phyloP scores from a whole-genome alignment of 1,284 basidiomycete species.

The Leccinum fuscescens region DNA sequence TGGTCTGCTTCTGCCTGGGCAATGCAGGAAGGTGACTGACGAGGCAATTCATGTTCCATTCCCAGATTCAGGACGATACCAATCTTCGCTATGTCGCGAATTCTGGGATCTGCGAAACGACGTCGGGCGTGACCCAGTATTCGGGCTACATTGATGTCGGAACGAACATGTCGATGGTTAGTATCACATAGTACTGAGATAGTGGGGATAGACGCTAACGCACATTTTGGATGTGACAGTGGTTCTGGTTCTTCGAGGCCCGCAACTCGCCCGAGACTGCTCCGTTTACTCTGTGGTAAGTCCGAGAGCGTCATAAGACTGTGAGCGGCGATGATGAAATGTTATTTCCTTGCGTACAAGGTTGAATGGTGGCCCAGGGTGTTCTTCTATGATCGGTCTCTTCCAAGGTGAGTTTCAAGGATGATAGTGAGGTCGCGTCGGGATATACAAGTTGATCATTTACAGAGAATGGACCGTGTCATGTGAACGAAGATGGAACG shows the following conservation, averaged over 20 bases:
- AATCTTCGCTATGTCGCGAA: conserved; percentile 55
- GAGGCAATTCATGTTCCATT: conserved; percentile 23
- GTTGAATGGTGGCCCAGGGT: conserved; percentile 41
- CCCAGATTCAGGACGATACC: conserved; percentile 20
- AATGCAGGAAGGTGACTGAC: conserved; percentile 6
- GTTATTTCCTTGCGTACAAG: conserved; percentile 15
- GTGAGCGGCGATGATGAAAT: conserved; percentile 19
- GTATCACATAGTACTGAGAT: conserved; percentile 8
- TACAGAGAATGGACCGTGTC: conserved; percentile 31
- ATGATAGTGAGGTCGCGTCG: background rate
- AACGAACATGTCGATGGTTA: conserved; percentile 59
- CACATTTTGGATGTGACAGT: conserved; percentile 35
- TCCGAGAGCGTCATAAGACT: conserved; percentile 6
- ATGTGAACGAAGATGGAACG: conserved; percentile 25
- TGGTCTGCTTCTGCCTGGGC: conserved; percentile 21
- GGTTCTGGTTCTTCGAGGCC: conserved; percentile 75
- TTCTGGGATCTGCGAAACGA: conserved; percentile 73
- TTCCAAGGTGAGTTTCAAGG: conserved; percentile 35
- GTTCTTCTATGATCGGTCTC: conserved; percentile 44
- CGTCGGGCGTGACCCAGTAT: conserved; percentile 62
- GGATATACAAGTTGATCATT: background rate
- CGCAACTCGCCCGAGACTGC: conserved; percentile 56
- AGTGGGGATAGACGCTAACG: background rate
- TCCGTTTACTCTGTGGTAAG: conserved; percentile 64
- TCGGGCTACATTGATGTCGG: conserved; percentile 68